Evolutionary conservation across 306 rosid genomes (phyloP).

Genomic region (Glycine tomentella): DNA sequence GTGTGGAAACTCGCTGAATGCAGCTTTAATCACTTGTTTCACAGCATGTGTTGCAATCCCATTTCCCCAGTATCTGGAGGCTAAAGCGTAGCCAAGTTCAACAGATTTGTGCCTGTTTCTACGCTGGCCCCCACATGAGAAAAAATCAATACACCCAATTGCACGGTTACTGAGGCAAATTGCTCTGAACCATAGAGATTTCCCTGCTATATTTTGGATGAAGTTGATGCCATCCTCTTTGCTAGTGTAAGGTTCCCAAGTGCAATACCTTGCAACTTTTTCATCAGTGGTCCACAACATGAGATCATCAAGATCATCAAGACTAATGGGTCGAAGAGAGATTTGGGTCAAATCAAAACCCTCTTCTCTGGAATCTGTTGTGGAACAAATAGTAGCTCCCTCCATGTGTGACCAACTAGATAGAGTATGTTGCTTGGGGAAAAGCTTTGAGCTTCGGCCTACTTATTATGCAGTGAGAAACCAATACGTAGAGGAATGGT

Average conservation of each 20-base stretch:
- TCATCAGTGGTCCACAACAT: slow-evolving; percentile 65
- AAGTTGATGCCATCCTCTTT: slow-evolving; percentile 56
- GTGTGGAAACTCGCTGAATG: slow-evolving; percentile 54
- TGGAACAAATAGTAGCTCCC: slow-evolving; percentile 9
- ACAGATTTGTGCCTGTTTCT: slow-evolving; percentile 48
- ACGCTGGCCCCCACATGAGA: slow-evolving; percentile 24
- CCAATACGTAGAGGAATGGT: neutral
- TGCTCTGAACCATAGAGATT: slow-evolving; percentile 58
- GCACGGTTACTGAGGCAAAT: slow-evolving; percentile 59
- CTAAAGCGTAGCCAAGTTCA: slow-evolving; percentile 64
- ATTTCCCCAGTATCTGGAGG: slow-evolving; percentile 61
- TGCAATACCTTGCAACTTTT: slow-evolving; percentile 54
- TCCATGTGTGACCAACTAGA: slow-evolving; percentile 23
- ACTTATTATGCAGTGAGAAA: neutral
- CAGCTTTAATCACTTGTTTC: slow-evolving; percentile 49
- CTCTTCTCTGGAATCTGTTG: slow-evolving; percentile 30
- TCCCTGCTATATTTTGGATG: slow-evolving; percentile 44
- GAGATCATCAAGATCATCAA: slow-evolving; percentile 63
- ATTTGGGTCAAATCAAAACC: slow-evolving; percentile 39
- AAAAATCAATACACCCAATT: slow-evolving; percentile 58
- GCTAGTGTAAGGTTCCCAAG: slow-evolving; percentile 63
- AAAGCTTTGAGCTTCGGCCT: neutral
- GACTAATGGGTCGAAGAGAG: slow-evolving; percentile 58
- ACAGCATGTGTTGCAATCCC: slow-evolving; percentile 70
- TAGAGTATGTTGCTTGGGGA: neutral